Percentiles rank a stretch among this genome's conserved stretches.
Conservation (phyloP, 176 grass and related monocot species). For the maize (Zea mays) region DNA sequence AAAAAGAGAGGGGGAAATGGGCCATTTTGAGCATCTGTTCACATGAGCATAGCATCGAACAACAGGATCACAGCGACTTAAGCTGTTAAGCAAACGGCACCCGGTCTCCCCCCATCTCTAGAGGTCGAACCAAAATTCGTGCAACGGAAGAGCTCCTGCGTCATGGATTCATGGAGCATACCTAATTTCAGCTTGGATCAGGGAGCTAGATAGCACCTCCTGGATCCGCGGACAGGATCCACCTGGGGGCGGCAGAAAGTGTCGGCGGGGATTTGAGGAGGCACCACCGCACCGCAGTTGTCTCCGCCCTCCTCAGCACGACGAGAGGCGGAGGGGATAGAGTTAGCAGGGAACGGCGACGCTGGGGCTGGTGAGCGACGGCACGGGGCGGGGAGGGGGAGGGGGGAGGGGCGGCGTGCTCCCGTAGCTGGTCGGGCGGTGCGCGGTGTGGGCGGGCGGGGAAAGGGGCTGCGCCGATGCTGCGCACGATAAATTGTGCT, state of each 20-base stretch:
- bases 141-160: background rate
- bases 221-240: background rate
- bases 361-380: background rate
- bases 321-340: background rate
- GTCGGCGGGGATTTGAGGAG: background rate
- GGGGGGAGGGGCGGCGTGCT: background rate
- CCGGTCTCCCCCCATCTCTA: background rate
- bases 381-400: background rate
- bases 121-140: background rate
- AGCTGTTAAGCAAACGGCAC: background rate
- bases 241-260: background rate
- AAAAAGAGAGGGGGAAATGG: background rate
- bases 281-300: background rate
- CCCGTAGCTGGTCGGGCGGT: background rate
- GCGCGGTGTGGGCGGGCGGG: slow-evolving; percentile 8
- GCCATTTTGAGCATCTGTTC: background rate
- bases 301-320: background rate
- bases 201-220: background rate
- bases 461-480: slow-evolving; percentile 17
- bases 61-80: background rate
- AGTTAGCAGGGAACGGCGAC: background rate
- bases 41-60: too few species aligned
- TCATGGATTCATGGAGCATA: background rate
- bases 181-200: slow-evolving; percentile 6
- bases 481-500: too few species aligned